Percentiles rank a stretch among this genome's conserved stretches.
Conservation (phyloP, 116 monocot species). For the Papilionanthe hybrid region DNA sequence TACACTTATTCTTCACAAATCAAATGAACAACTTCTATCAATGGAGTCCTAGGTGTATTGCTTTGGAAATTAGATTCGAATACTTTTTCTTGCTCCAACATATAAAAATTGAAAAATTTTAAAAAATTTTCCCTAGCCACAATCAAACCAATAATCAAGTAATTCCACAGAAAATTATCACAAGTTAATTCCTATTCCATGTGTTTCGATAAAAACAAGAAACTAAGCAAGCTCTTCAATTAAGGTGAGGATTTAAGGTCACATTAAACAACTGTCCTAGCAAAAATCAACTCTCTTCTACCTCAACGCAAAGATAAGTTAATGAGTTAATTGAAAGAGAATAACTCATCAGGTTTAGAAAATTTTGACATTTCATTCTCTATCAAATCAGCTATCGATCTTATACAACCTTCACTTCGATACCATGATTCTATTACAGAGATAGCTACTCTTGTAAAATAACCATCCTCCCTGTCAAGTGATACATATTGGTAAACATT, state of each 20-base stretch:
- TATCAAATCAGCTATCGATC: constrained; percentile 87
- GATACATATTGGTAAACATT: background rate
- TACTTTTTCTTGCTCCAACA: background rate
- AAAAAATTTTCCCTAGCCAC: background rate
- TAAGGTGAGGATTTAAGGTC: background rate
- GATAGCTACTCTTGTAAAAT: constrained; percentile 63
- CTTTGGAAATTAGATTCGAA: background rate
- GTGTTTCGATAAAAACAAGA: background rate
- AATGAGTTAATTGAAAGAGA: background rate
- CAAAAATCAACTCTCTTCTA: background rate
- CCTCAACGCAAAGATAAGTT: background rate
- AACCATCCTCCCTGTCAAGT: constrained; percentile 62
- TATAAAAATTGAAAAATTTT: background rate
- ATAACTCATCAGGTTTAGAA: constrained; percentile 55
- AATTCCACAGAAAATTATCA: background rate
- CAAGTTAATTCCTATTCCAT: background rate
- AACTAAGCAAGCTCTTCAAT: background rate
- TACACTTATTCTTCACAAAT: too few species aligned
- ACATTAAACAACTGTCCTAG: background rate
- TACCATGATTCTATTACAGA: constrained; percentile 97
- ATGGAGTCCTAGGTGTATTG: too few species aligned
- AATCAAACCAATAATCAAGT: background rate
- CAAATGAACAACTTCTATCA: too few species aligned
- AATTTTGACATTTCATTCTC: constrained; percentile 61
- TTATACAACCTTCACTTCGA: constrained; percentile 73